Percentiles rank a stretch among this genome's conserved stretches.
Conservation (phyloP, 148 eudicot species). For the Amaranthus hypochondriacus region DNA sequence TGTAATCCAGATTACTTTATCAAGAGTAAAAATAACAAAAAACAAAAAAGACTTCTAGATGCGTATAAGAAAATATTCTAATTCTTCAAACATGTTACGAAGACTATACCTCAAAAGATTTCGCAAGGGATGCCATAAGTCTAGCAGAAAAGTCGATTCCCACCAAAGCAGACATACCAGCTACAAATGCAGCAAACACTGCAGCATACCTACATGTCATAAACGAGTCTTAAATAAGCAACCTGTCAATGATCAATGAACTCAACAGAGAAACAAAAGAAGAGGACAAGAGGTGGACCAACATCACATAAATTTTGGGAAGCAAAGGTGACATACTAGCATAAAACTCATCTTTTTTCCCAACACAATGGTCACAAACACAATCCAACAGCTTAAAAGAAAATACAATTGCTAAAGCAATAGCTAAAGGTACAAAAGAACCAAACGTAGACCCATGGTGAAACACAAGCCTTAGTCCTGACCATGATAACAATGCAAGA, state of each 20-base stretch:
- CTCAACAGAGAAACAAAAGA: background rate
- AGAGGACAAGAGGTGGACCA: background rate
- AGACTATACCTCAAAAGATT: constrained; percentile 68
- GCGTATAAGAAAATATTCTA: background rate
- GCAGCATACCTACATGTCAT: constrained; percentile 71
- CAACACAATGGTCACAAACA: background rate
- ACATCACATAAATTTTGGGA: background rate
- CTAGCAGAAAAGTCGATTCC: constrained; percentile 98
- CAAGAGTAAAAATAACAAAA: background rate
- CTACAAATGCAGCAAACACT: constrained; percentile 86
- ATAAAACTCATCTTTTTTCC: background rate
- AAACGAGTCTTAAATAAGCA: constrained; percentile 19
- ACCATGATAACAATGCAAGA: background rate
- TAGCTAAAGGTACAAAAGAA: background rate
- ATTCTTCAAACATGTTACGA: constrained; percentile 6
- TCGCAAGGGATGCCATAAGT: constrained; percentile 73
- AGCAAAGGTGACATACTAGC: background rate
- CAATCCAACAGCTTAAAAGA: background rate
- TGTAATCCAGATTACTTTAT: background rate
- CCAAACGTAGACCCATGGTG: background rate
- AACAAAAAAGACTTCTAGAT: too few species aligned
- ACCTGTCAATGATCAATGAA: background rate
- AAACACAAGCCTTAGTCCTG: background rate
- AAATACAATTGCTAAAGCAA: background rate
- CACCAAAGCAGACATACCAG: constrained; percentile 78